Conservation (phyloP, 2,329 filamentous ascomycete genomes). For the Xylaria digitata region DNA sequence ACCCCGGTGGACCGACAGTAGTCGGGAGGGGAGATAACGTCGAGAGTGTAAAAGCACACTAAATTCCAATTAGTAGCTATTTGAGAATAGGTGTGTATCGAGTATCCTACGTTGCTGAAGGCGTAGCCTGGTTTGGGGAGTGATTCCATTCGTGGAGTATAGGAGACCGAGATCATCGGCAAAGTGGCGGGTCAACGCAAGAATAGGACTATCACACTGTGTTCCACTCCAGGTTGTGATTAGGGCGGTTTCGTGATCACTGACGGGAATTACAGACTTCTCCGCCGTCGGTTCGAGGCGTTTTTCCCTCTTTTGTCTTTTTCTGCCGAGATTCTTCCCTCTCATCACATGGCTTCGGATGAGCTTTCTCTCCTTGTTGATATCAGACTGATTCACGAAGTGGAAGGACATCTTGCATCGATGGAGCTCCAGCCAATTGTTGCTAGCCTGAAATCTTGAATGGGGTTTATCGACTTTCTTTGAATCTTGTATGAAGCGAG, state of each 20-base stretch:
- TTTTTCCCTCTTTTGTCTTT: slow-evolving; percentile 17
- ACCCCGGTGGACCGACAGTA: slow-evolving; percentile 23
- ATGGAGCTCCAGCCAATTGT: background rate
- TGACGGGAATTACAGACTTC: background rate
- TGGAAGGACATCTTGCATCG: slow-evolving; percentile 28
- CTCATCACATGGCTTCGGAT: slow-evolving; percentile 44
- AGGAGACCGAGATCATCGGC: slow-evolving; percentile 15
- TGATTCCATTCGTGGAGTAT: slow-evolving; percentile 7
- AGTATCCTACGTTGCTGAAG: slow-evolving; percentile 25
- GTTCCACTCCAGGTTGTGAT: background rate
- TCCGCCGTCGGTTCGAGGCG: background rate
- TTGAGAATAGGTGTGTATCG: background rate
- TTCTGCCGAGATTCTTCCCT: slow-evolving; percentile 41
- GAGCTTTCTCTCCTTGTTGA: slow-evolving; percentile 35
- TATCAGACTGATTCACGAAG: slow-evolving; percentile 36
- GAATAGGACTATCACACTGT: slow-evolving; percentile 1
- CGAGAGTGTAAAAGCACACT: slow-evolving; percentile 30
- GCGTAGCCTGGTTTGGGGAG: slow-evolving; percentile 20
- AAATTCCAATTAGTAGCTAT: slow-evolving; percentile 7
- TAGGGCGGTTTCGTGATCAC: background rate
- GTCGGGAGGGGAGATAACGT: slow-evolving; percentile 26
- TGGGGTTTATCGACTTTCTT: background rate
- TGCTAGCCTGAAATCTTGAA: background rate
- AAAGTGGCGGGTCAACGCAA: slow-evolving; percentile 26
- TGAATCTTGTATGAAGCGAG: background rate